These are phyloP conservation scores for Amylostereum chailletii DNA, from an alignment of 1,284 basidiomycete species.

Conservation along the genomic window DNA sequence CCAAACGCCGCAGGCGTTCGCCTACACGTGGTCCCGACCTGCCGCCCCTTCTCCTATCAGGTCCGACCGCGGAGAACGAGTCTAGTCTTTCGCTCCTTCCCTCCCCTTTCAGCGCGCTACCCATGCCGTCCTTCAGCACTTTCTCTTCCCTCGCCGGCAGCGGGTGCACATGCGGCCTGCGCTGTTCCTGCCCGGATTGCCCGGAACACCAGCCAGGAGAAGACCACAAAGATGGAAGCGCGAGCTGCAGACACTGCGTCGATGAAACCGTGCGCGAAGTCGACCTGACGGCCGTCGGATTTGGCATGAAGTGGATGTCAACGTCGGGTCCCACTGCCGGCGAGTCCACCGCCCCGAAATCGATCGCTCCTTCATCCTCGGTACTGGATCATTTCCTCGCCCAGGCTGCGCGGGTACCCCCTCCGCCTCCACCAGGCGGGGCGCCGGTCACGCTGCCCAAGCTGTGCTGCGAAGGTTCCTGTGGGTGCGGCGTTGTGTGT, in stretches of 20 bases:
- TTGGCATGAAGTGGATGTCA: conserved; percentile 5
- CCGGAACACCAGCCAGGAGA: conserved; percentile 37
- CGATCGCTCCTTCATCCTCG: background rate
- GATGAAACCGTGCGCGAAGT: conserved; percentile 32
- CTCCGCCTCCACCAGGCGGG: conserved; percentile 28
- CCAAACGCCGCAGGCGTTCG: background rate
- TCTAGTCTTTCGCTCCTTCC: conserved; percentile 5
- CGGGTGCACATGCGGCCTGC: conserved; percentile 57
- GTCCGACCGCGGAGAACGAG: too few relatives aligned
- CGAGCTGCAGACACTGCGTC: conserved; percentile 34
- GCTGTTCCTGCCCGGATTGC: conserved; percentile 60
- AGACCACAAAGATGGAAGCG: conserved; percentile 47
- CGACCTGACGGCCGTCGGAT: conserved; percentile 23
- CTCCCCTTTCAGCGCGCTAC: conserved; percentile 24
- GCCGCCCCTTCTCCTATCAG: conserved; percentile 27
- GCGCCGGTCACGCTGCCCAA: conserved; percentile 42
- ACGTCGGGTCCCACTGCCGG: background rate
- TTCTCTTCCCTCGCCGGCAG: conserved; percentile 46
- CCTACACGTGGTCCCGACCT: conserved; percentile 21
- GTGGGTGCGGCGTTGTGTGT: conserved; percentile 29
- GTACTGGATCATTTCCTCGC: conserved; percentile 35
- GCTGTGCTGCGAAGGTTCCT: conserved; percentile 47
- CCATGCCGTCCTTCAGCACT: conserved; percentile 48
- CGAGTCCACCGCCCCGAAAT: background rate
- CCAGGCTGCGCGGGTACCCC: conserved; percentile 49